Evolutionary conservation across 106 monocot genomes (phyloP), one percentile per base, ranked within the genome.

Genomic region (Dioscorea dumetorum): DNA sequence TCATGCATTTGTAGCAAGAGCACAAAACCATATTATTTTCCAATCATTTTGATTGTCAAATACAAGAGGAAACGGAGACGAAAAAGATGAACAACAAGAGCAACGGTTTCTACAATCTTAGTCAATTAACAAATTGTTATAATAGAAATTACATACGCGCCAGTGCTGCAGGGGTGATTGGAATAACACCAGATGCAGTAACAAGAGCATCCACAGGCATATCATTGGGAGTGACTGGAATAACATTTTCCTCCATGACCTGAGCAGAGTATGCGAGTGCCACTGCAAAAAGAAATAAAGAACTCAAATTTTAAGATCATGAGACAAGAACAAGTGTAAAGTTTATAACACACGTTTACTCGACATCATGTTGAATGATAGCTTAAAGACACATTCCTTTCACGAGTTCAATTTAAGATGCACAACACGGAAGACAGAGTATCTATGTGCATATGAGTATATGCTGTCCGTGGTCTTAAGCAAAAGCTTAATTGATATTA

Each of bases 221-320:
- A 79, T 94, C 94, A 8, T 62, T 78, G 35, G 69, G 66, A 7
- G 87, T 74, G 17, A 81, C 63, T 28, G 94, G 94, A 59, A 94
- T 83, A 28, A 73, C 67, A 31, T 73, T 67, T 7, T 90, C 85
- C 24, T 88, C 94, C 80, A 85, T 31, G 41, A 94, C 79, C 83
- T 94, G 90, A 41, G 59, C 41, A 24, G 94, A 94, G 68, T 91
- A 91, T 7, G 87, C 76, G 70, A 91, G 82, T 11, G 90, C 85
- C 67, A 90, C 90, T 91, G 72, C 78, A 78, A 22, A 19, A 64
- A 33, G 33, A 24, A 14, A 59, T 59, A 4, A 22, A 59, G 59
- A 12, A 22, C 21, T 0, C 54, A 56, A 12, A 6, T 41, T 56
- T 19, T 18, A 19, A 14, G 54, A 56, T 56, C 54, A 56, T 56